A percentile compares a stretch with the other conserved stretches of the same genome.
These are phyloP conservation scores for Pichia sp. DNA, from an alignment of 1,139 yeast species.

Conservation along the genomic window DNA sequence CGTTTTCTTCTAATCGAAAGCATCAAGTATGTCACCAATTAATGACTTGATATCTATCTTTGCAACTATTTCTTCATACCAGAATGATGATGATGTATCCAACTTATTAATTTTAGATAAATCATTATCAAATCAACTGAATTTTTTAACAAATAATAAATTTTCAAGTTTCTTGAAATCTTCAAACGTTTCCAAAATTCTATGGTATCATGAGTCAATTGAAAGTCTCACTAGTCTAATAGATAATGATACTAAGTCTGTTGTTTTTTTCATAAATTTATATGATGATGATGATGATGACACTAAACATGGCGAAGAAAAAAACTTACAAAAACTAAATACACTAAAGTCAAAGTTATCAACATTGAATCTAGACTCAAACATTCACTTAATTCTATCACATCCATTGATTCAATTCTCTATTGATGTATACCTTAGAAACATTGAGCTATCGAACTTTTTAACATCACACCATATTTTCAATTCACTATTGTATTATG, in stretches of 20 bases:
- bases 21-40: constrained; percentile 8
- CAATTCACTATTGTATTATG: constrained; percentile 19
- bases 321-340: background rate
- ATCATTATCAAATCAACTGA: constrained; percentile 6
- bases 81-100: background rate
- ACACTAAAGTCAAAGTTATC: constrained; percentile 1
- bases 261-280: constrained; percentile 10
- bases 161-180: constrained; percentile 9
- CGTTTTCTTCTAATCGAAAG: no score
- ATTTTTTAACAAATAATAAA: constrained; percentile 11
- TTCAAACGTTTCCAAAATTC: constrained; percentile 4
- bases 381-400: constrained; percentile 10
- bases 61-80: constrained; percentile 11
- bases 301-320: background rate
- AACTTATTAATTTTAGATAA: constrained; percentile 11
- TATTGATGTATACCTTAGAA: constrained; percentile 22
- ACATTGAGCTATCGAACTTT: constrained; percentile 37
- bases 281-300: background rate
- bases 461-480: constrained; percentile 27
- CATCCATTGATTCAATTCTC: constrained; percentile 9
- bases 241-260: background rate
- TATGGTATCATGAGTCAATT: constrained; percentile 1
- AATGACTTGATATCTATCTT: constrained; percentile 15
- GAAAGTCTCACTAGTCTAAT: background rate
- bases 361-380: constrained; percentile 21